A percentile compares a stretch with the other conserved stretches of the same genome.
Evolutionary conservation across 352 stramenopile species (phyloP).

Genomic region (Globisporangium megalacanthum): DNA sequence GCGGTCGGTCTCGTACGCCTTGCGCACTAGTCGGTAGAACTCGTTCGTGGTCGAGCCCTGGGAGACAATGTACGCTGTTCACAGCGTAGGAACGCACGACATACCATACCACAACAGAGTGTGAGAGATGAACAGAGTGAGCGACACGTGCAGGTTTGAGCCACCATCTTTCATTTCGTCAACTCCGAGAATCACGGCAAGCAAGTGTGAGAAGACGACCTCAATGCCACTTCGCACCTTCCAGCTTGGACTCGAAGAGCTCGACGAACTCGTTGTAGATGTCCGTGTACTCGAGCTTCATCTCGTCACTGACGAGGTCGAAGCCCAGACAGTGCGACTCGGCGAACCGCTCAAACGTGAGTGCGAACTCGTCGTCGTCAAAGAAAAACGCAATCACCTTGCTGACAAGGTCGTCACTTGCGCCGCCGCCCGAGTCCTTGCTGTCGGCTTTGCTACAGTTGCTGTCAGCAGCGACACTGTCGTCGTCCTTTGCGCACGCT

Average conservation of each 20-base stretch:
- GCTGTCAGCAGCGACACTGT: constrained; percentile 5
- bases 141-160: too few relatives aligned
- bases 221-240: constrained; percentile 30
- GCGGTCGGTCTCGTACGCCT: constrained; percentile 48
- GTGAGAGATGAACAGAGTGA: background rate
- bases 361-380: constrained; percentile 70
- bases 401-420: constrained; percentile 30
- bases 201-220: too few relatives aligned
- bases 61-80: constrained; percentile 48
- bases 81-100: too few relatives aligned
- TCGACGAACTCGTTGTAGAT: constrained; percentile 73
- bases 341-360: constrained; percentile 66
- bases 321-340: constrained; percentile 56
- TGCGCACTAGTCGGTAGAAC: constrained; percentile 58
- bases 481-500: constrained; percentile 26
- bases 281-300: constrained; percentile 84
- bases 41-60: constrained; percentile 54
- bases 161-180: too few relatives aligned
- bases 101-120: background rate
- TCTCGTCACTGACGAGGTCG: constrained; percentile 66
- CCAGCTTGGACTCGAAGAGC: constrained; percentile 72
- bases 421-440: constrained; percentile 15
- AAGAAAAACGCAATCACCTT: constrained; percentile 79
- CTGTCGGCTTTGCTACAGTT: constrained; percentile 11
- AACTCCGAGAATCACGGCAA: too few relatives aligned